These are phyloP conservation scores for Novymonas esmeraldas DNA, from an alignment of 208 protist species.

Conservation along the genomic window DNA sequence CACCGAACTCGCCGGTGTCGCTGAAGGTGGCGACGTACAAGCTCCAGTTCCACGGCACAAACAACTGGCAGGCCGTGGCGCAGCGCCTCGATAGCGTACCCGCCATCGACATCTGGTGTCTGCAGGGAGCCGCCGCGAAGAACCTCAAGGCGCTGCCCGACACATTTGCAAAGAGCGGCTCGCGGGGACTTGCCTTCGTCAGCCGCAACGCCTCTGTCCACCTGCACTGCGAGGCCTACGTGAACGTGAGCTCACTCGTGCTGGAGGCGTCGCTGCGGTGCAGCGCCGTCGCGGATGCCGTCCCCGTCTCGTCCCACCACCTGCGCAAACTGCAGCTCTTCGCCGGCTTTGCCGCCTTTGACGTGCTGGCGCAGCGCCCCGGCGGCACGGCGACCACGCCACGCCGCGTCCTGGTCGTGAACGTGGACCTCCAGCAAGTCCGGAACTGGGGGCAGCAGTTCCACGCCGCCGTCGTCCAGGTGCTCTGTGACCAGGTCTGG, in stretches of 20 bases:
- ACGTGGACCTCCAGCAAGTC: conserved; percentile 14
- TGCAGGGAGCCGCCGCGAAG: conserved; percentile 12
- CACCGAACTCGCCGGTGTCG: neutral
- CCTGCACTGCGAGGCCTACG: neutral
- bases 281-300: conserved; percentile 9
- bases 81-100: conserved; percentile 3
- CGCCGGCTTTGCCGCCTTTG: conserved; percentile 5
- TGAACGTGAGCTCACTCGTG: conserved; percentile 5
- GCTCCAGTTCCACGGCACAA: conserved; percentile 13
- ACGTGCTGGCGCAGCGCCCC: neutral
- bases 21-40: conserved; percentile 17
- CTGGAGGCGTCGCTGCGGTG: neutral
- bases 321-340: conserved; percentile 12
- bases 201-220: conserved; percentile 3
- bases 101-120: conserved; percentile 19
- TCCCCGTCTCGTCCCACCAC: conserved; percentile 7
- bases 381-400: too few relatives aligned
- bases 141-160: conserved; percentile 15
- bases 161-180: neutral
- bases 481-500: conserved; percentile 14
- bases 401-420: conserved; percentile 11
- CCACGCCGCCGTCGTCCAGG: conserved; percentile 10
- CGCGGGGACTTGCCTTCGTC: conserved; percentile 1
- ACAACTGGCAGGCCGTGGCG: conserved; percentile 3
- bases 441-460: conserved; percentile 4